A percentile compares a stretch with the other conserved stretches of the same genome.
phyloP scores from a whole-genome alignment of 2,329 filamentous ascomycete species.

The Neocatenulostroma microsporum region DNA sequence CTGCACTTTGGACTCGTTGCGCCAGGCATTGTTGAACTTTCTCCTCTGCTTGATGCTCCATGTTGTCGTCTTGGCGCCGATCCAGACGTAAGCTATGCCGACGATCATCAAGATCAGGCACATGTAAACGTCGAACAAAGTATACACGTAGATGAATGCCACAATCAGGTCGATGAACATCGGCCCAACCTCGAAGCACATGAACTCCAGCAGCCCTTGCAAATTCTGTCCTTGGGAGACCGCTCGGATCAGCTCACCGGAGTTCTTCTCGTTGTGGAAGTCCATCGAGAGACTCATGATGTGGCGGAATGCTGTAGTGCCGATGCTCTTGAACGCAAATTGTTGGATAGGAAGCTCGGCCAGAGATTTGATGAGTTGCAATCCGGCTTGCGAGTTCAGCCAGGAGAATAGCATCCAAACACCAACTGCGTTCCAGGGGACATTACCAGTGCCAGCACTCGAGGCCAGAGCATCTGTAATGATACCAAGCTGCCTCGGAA shows the following conservation, averaged over 20 bases:
- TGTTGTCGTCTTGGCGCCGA: slow-evolving; percentile 38
- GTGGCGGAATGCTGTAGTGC: slow-evolving; percentile 56
- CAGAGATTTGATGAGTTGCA: slow-evolving; percentile 44
- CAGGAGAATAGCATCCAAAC: slow-evolving; percentile 45
- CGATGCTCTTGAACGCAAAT: slow-evolving; percentile 51
- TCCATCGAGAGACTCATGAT: slow-evolving; percentile 63
- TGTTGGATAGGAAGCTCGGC: slow-evolving; percentile 51
- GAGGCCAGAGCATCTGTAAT: slow-evolving; percentile 62
- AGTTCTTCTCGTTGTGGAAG: slow-evolving; percentile 59
- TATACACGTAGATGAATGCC: slow-evolving; percentile 54
- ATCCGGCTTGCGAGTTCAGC: slow-evolving; percentile 45
- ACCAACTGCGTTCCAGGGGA: slow-evolving; percentile 48
- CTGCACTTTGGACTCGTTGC: slow-evolving; percentile 47
- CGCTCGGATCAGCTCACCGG: slow-evolving; percentile 56
- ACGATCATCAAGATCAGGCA: slow-evolving; percentile 42
- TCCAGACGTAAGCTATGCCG: slow-evolving; percentile 46
- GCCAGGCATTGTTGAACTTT: slow-evolving; percentile 26
- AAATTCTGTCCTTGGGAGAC: slow-evolving; percentile 57
- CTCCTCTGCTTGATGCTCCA: slow-evolving; percentile 30
- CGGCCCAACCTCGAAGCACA: slow-evolving; percentile 54
- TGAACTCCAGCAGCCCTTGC: slow-evolving; percentile 51
- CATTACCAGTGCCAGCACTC: slow-evolving; percentile 35
- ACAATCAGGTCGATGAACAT: slow-evolving; percentile 55
- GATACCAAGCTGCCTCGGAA: slow-evolving; percentile 73
- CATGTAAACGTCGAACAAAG: slow-evolving; percentile 57